Conservation (phyloP, 106 monocot species). For the Dendrobium chrysotoxum region DNA sequence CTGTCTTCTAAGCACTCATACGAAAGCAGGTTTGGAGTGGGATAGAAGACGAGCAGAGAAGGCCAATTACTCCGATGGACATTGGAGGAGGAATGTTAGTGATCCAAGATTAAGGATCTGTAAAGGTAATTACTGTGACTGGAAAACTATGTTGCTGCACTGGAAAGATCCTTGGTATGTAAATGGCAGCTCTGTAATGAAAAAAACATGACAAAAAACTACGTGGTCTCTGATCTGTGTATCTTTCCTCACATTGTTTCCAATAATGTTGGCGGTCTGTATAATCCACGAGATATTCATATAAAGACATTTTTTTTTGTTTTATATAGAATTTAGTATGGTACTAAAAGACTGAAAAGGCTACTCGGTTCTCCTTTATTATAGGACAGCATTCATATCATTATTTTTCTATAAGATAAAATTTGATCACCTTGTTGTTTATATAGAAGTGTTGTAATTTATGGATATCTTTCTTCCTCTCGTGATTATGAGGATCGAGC, state of each 20-base stretch:
- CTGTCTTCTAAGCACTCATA: slow-evolving; percentile 50
- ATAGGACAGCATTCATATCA: no score
- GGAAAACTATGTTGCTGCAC: slow-evolving; percentile 69
- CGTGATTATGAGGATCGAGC: no score
- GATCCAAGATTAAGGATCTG: slow-evolving; percentile 46
- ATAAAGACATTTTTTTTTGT: no score
- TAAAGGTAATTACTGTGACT: slow-evolving; percentile 49
- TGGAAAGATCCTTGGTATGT: slow-evolving; percentile 56
- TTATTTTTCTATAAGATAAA: no score
- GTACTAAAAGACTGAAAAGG: no score
- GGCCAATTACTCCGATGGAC: slow-evolving; percentile 49
- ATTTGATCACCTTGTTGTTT: no score
- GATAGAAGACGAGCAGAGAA: slow-evolving; percentile 61
- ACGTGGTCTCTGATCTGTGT: background rate
- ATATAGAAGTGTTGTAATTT: no score
- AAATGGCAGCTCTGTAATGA: background rate
- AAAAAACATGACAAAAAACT: background rate
- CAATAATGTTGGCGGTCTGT: no score
- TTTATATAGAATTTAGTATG: no score
- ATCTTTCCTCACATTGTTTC: background rate
- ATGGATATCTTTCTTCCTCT: no score
- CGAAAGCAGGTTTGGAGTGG: slow-evolving; percentile 70
- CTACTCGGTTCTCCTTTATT: no score
- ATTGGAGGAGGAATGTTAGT: slow-evolving; percentile 49
- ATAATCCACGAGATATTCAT: no score